These are phyloP conservation scores for Colletotrichum horii DNA, from an alignment of 2,329 filamentous ascomycete species.

Conservation along the genomic window DNA sequence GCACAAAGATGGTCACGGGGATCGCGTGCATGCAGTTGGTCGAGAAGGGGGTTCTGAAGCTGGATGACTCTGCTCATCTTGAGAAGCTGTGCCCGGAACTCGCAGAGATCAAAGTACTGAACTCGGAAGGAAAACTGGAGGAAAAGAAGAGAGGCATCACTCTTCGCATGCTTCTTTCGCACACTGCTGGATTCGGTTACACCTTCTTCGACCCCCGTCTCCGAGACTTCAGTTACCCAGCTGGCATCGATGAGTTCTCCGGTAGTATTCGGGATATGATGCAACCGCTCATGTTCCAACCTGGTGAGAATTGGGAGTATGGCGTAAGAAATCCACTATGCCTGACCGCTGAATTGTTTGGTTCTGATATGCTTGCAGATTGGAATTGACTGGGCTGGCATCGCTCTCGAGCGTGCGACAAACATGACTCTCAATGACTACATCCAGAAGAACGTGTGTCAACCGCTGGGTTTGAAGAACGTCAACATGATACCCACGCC, in stretches of 20 bases:
- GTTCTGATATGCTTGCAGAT: slow-evolving; percentile 38
- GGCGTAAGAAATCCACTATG: slow-evolving; percentile 43
- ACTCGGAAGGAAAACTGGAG: slow-evolving; percentile 39
- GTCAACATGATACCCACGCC: slow-evolving; percentile 62
- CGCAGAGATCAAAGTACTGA: slow-evolving; percentile 49
- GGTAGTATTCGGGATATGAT: slow-evolving; percentile 56
- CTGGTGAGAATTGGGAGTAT: slow-evolving; percentile 67
- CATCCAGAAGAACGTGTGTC: slow-evolving; percentile 50
- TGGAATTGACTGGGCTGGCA: slow-evolving; percentile 58
- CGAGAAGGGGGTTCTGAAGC: slow-evolving; percentile 50
- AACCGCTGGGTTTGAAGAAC: slow-evolving; percentile 51
- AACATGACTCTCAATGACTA: slow-evolving; percentile 52
- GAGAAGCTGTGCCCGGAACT: slow-evolving; percentile 57
- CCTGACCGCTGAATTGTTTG: background rate
- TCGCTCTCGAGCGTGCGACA: slow-evolving; percentile 50
- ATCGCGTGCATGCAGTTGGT: slow-evolving; percentile 63
- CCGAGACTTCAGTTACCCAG: slow-evolving; percentile 50
- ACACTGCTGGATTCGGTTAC: slow-evolving; percentile 64
- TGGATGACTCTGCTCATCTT: slow-evolving; percentile 53
- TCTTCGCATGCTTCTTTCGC: slow-evolving; percentile 61
- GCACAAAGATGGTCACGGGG: slow-evolving; percentile 60
- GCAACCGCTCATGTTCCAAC: slow-evolving; percentile 65
- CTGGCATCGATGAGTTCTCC: slow-evolving; percentile 63
- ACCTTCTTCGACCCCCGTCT: slow-evolving; percentile 57
- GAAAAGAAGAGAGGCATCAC: slow-evolving; percentile 57